Evolutionary conservation across 108 stramenopile genomes (phyloP), one percentile per base, ranked within the genome.

Genomic region (Bacterosira constricta): DNA sequence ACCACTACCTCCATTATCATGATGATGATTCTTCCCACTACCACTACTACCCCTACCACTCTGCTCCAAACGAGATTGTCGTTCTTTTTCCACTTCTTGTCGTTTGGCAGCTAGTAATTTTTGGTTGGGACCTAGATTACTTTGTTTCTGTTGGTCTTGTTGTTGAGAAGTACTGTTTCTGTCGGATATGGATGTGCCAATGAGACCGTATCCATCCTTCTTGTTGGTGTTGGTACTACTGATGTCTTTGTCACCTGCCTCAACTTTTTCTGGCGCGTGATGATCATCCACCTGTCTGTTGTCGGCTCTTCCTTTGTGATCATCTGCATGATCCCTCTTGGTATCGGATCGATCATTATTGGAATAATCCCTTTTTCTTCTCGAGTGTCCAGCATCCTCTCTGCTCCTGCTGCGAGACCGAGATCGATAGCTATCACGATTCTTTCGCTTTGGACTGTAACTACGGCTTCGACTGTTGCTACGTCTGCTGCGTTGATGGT

Each of bases 41-140:
- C 21, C 34, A 36, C 27, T 39, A 15, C 41, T 27, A 13, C 30
- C 34, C 20, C 51, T 15, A 13, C 57, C 11, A 2, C 66, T 34
- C 21, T 66, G 56, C 8, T 42, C 54, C 17, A 69, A 58, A 1
- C 68, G 55, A 17, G 54, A 32, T 9, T 53, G 77, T 13, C 84
- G 55, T 64, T 80, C 80, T 53, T 44, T 51, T 13, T 88, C 87
- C 30, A 51, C 46, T 42, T 83, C 81, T 13, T 82, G 58, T 42
- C 81, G 75, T 57, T 84, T 89, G 32, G 82, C 66, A 34, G 70
- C 81, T 37, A 91, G 55, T 4, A 90, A 57, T 3, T 82, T 68
- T 17, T 44, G 70, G 53, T 83, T 69, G 7, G 93, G 93, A 23
- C 90, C 90, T 3, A 94, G 68, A 63, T 83, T 74, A 2, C 38